Evolutionary conservation across 352 stramenopile species (phyloP).

Genomic region (Globisporangium orthogonon): DNA sequence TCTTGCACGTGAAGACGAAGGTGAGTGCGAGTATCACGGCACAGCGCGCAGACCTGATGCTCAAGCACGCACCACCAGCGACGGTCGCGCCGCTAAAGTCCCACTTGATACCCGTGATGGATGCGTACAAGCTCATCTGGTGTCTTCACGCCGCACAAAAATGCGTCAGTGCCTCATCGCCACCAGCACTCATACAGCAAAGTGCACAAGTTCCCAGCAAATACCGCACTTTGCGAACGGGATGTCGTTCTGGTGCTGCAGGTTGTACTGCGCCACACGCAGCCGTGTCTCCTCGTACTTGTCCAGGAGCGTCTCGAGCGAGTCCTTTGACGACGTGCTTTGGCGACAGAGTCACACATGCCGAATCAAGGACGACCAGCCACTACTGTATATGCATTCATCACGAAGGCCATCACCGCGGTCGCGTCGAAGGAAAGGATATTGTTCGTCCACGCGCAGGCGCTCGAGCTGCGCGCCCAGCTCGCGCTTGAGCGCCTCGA

Average conservation of each 20-base stretch:
- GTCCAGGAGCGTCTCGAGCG: constrained; percentile 47
- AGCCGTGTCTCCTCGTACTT: constrained; percentile 65
- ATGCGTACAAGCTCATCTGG: constrained; percentile 72
- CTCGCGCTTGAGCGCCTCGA: constrained; percentile 59
- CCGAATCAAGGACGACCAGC: constrained; percentile 1
- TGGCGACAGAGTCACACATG: background rate
- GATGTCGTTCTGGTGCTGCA: constrained; percentile 65
- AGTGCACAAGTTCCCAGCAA: no score
- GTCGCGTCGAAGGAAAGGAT: constrained; percentile 34
- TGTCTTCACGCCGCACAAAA: constrained; percentile 27
- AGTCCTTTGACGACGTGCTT: constrained; percentile 47
- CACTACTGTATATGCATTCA: constrained; percentile 4
- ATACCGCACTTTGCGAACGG: constrained; percentile 51
- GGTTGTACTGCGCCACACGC: constrained; percentile 46
- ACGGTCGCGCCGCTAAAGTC: constrained; percentile 49
- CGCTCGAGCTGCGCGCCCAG: constrained; percentile 61
- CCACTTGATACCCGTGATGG: constrained; percentile 76
- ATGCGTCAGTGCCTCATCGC: constrained; percentile 1
- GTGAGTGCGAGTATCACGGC: background rate
- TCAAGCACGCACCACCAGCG: constrained; percentile 25
- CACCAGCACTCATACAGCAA: no score
- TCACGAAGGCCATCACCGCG: constrained; percentile 1
- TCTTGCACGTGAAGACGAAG: constrained; percentile 18
- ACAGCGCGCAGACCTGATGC: no score
- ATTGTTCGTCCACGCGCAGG: constrained; percentile 64